A percentile compares a stretch with the other conserved stretches of the same genome.
These are phyloP conservation scores for Clonostachys solani DNA, from an alignment of 2,329 filamentous ascomycete species.

Conservation along the genomic window DNA sequence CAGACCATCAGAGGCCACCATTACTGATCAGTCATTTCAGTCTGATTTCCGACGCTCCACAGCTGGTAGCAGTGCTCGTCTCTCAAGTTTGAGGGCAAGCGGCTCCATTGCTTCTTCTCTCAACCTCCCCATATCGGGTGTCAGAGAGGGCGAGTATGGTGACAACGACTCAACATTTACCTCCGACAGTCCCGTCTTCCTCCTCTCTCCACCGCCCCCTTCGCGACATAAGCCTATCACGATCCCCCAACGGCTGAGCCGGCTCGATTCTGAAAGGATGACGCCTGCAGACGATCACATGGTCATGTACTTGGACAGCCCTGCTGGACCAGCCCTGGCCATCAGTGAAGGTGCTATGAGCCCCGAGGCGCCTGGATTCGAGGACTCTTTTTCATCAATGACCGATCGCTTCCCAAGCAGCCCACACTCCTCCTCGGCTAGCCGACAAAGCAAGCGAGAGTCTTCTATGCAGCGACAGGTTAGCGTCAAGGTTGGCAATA, in stretches of 20 bases:
- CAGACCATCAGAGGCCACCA: slow-evolving; percentile 20
- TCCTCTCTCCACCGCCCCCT: slow-evolving; percentile 2
- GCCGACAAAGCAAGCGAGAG: not conserved
- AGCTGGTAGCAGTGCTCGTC: not conserved
- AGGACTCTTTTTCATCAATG: no score
- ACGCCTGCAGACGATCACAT: slow-evolving; percentile 14
- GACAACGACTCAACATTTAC: not conserved
- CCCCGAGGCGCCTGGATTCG: not conserved
- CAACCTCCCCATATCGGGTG: not conserved
- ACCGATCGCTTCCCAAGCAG: no score
- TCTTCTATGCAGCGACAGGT: not conserved
- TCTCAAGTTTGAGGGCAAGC: no score
- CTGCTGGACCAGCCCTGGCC: slow-evolving; percentile 3
- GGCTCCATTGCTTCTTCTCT: not conserved
- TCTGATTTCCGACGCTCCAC: slow-evolving; percentile 18
- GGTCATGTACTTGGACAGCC: slow-evolving; percentile 23
- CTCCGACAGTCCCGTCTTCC: not conserved
- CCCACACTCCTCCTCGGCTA: not conserved
- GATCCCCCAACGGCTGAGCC: not conserved
- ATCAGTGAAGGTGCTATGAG: not conserved
- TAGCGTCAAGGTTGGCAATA: not conserved
- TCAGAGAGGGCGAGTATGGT: not conserved
- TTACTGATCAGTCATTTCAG: slow-evolving; percentile 20
- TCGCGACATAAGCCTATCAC: not conserved
- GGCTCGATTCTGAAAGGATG: not conserved